Base-by-base conservation (phyloP, 192 early-diverging fungal genomes). In the Coemansia pectinata region DNA sequence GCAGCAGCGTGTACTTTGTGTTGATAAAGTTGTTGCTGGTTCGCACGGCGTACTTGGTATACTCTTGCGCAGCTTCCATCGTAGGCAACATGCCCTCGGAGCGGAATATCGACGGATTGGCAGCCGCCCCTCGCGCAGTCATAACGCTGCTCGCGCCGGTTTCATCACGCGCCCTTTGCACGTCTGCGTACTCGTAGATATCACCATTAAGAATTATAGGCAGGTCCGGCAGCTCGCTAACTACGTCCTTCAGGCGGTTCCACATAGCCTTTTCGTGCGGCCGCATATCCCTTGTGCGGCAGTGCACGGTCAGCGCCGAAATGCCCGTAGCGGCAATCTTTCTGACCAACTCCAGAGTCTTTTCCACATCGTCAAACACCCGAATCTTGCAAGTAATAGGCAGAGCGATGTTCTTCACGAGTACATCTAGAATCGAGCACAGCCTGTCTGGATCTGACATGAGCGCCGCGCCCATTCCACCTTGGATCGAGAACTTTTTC, bases 121-220 rank as follows among this genome's bases (percentile, higher is more conserved):
- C 85, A 61, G 90, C 82, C 7, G 96, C 94, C 6, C 89, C 95
- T 17, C 98, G 88, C 11, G 98, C 96, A 66, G 94, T 82, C 98
- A 99, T 99, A 45, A 93, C 92, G 50, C 81, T 84, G 2, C 89
- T 89, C 0, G 84, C 83, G 17, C 88, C 86, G 5, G 90, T 86
- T 0, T 83, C 58, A n/a, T 88, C 81, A 61, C 85, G 88, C 8
- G 92, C 80, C 62, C 77, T 78, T 29, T 81, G 69, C 55, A 93
- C 79, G 69, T 96, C 91, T 2, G 73, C 78, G 38, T 84, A 85
- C 34, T 84, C 68, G 58, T 85, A 92, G 6, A 97, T 75, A 79
- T 99, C 97, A 10, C 97, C 97, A 78, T 99, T 99, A 1, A 93
- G 93, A 63, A 97, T 92, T 36, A 99, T 85, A 12, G 93, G 93